phyloP scores from a whole-genome alignment of 2,329 filamentous ascomycete genomes.

The Scorias spongiosa region DNA sequence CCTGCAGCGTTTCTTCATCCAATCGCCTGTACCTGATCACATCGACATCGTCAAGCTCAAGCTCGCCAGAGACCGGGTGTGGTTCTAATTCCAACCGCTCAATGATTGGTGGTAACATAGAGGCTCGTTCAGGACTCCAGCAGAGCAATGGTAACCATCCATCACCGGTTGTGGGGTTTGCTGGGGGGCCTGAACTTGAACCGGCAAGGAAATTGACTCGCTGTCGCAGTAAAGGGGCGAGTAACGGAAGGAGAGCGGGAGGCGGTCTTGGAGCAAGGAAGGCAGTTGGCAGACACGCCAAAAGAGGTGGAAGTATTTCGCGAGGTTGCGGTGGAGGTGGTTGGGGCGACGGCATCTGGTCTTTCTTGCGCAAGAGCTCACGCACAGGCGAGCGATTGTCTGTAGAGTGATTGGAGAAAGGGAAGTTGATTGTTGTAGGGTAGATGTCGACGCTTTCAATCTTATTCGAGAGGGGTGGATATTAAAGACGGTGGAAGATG shows the following conservation, averaged over 20 bases:
- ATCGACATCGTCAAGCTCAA: slow-evolving; percentile 57
- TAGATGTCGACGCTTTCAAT: neutral
- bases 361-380: too few species aligned
- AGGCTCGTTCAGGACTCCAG: slow-evolving; percentile 45
- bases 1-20: slow-evolving; percentile 61
- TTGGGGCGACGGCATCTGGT: neutral
- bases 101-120: slow-evolving; percentile 45
- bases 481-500: too few species aligned
- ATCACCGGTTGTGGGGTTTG: slow-evolving; percentile 26
- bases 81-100: slow-evolving; percentile 53
- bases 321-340: slow-evolving; percentile 12
- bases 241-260: slow-evolving; percentile 43
- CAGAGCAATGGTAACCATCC: slow-evolving; percentile 57
- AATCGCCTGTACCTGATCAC: slow-evolving; percentile 49
- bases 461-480: too few species aligned
- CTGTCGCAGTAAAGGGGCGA: slow-evolving; percentile 49
- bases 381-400: too few species aligned
- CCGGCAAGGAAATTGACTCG: slow-evolving; percentile 47
- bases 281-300: slow-evolving; percentile 48
- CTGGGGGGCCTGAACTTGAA: neutral
- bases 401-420: too few species aligned
- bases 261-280: slow-evolving; percentile 44
- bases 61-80: slow-evolving; percentile 67
- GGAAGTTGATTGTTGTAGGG: neutral
- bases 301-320: slow-evolving; percentile 43